phyloP scores from a whole-genome alignment of 2,329 filamentous ascomycete species.

The Helicocarpus griseus region DNA sequence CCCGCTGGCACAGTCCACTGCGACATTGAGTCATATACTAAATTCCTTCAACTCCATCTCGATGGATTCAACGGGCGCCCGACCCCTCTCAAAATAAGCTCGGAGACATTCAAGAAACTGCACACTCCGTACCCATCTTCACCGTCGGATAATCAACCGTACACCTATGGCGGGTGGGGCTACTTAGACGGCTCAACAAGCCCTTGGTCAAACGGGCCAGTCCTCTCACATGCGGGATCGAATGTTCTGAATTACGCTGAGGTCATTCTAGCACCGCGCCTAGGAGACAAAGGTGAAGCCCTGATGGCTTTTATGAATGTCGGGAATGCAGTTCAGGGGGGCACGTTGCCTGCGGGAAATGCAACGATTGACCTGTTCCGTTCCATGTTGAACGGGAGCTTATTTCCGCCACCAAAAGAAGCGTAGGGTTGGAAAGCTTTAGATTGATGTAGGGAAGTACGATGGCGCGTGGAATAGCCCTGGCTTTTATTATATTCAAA shows the following conservation, averaged over 20 bases:
- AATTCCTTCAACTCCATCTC: constrained; percentile 5
- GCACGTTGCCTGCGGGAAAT: not conserved
- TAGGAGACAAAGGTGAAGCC: not conserved
- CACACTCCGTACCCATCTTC: constrained; percentile 5
- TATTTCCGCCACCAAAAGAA: not conserved
- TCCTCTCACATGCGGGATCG: constrained; percentile 5
- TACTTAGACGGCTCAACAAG: not conserved
- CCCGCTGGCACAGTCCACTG: constrained; percentile 6
- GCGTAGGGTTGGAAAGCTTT: not conserved
- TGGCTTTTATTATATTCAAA: no score
- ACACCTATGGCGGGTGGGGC: constrained; percentile 8
- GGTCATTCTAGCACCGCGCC: not conserved
- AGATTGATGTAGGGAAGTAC: no score
- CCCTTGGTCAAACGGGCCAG: constrained; percentile 7
- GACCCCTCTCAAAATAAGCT: constrained; percentile 2
- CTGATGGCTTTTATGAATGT: not conserved
- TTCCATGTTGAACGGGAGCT: not conserved
- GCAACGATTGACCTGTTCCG: not conserved
- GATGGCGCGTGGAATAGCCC: no score
- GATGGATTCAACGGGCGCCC: constrained; percentile 6
- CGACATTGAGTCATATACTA: constrained; percentile 5
- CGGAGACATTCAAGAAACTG: constrained; percentile 6
- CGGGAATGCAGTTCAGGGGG: not conserved
- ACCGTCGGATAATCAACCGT: not conserved
- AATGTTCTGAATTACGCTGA: not conserved